phyloP scores from a whole-genome alignment of 257 asterid species.

The Schizonepeta tenuifolia region DNA sequence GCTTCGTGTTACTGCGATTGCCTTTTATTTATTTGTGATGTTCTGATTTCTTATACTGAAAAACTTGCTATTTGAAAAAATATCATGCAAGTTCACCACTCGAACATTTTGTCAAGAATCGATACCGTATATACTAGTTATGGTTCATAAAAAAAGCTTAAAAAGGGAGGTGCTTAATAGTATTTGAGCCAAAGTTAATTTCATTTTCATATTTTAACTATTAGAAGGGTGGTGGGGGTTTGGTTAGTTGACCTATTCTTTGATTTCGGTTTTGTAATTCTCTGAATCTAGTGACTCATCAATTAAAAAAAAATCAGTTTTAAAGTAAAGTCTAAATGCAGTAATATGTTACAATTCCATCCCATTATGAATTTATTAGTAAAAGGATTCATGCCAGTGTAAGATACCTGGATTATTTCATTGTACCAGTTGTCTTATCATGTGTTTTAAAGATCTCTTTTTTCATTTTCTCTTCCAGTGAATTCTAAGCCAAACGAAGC shows the following conservation, averaged over 20 bases:
- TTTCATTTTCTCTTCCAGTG: constrained; percentile 46
- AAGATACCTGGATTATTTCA: constrained; percentile 3
- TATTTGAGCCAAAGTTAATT: not conserved
- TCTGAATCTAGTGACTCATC: not conserved
- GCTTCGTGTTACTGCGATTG: not conserved
- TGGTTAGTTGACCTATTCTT: constrained; percentile 5
- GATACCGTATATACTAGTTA: not conserved
- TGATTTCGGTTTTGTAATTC: not conserved
- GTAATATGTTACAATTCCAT: not conserved
- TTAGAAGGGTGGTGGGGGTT: not conserved
- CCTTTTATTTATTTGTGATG: not conserved
- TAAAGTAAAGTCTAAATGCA: not conserved
- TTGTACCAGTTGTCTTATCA: not conserved
- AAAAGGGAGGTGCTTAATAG: no score
- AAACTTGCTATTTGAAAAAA: not conserved
- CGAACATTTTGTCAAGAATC: not conserved
- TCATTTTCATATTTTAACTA: not conserved
- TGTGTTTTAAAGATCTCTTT: not conserved
- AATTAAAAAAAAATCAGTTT: not conserved
- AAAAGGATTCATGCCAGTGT: not conserved
- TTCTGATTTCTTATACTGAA: not conserved
- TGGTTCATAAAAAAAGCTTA: not conserved
- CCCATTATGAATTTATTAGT: not conserved
- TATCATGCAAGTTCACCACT: not conserved
- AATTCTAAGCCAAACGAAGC: constrained; percentile 57